These are phyloP conservation scores for Verbascum thapsus DNA, from an alignment of 257 asterid species.

Conservation along the genomic window DNA sequence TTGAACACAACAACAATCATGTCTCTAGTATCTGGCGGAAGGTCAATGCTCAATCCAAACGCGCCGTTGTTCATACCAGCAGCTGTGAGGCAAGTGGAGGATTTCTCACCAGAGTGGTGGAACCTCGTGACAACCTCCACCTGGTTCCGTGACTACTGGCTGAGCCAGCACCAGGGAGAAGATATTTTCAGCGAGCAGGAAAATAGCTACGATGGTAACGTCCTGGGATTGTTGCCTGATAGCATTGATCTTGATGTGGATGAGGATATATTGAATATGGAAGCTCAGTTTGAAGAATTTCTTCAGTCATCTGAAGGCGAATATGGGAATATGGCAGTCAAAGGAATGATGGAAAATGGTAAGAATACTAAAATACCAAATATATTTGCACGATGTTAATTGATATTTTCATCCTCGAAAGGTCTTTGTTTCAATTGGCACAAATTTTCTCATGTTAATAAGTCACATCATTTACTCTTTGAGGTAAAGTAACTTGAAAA, in stretches of 20 bases:
- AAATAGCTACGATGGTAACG: slow-evolving; percentile 33
- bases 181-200: slow-evolving; percentile 46
- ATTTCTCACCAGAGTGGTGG: slow-evolving; percentile 97
- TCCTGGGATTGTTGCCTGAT: slow-evolving; percentile 67
- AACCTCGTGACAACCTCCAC: slow-evolving; percentile 72
- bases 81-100: slow-evolving; percentile 83
- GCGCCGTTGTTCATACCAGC: slow-evolving; percentile 84
- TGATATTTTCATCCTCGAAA: neutral
- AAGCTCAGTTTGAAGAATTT: slow-evolving; percentile 85
- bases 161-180: slow-evolving; percentile 66
- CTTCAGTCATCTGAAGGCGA: slow-evolving; percentile 57
- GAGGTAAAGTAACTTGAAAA: too few relatives aligned
- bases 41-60: slow-evolving; percentile 80
- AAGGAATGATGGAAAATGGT: slow-evolving; percentile 48
- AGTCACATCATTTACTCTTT: too few relatives aligned
- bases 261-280: slow-evolving; percentile 81
- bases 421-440: neutral
- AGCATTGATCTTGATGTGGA: slow-evolving; percentile 75
- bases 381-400: neutral
- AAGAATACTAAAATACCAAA: slow-evolving; percentile 18
- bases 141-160: slow-evolving; percentile 87
- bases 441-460: too few relatives aligned
- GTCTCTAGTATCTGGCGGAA: slow-evolving; percentile 83
- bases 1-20: slow-evolving; percentile 33
- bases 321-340: slow-evolving; percentile 33